Conservation (phyloP, 2,329 filamentous ascomycete genomes). For the Fusarium sp. region DNA sequence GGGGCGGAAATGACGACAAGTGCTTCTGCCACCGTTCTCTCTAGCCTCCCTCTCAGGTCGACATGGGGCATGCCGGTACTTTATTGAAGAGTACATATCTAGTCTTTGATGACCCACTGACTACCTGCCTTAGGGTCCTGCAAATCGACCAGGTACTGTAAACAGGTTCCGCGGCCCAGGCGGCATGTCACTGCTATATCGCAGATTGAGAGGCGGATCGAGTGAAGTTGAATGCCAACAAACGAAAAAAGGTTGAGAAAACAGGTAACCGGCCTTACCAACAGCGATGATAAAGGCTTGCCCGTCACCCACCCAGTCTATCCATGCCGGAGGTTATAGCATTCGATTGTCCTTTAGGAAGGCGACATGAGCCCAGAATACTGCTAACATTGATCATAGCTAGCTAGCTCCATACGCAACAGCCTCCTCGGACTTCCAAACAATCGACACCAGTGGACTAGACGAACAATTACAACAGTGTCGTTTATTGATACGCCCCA, state of each 20-base stretch:
- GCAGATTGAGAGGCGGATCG: constrained; percentile 27
- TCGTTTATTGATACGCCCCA: constrained; percentile 30
- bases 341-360: constrained; percentile 7
- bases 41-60: background rate
- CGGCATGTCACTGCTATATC: constrained; percentile 39
- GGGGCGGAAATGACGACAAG: constrained; percentile 33
- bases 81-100: constrained; percentile 10
- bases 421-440: background rate
- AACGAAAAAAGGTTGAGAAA: constrained; percentile 15
- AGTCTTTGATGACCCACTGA: constrained; percentile 23
- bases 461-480: background rate
- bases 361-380: background rate
- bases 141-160: constrained; percentile 22
- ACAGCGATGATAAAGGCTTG: constrained; percentile 6
- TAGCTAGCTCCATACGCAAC: background rate
- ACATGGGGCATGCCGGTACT: constrained; percentile 22
- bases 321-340: background rate
- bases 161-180: constrained; percentile 37
- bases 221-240: constrained; percentile 6
- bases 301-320: constrained; percentile 13
- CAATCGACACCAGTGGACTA: background rate
- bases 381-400: background rate
- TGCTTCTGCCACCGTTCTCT: constrained; percentile 19
- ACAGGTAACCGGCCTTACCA: background rate
- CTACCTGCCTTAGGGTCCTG: constrained; percentile 15